These are phyloP conservation scores for Paramecium biaurelia DNA, from an alignment of 73 alveolate species.

Conservation along the genomic window DNA sequence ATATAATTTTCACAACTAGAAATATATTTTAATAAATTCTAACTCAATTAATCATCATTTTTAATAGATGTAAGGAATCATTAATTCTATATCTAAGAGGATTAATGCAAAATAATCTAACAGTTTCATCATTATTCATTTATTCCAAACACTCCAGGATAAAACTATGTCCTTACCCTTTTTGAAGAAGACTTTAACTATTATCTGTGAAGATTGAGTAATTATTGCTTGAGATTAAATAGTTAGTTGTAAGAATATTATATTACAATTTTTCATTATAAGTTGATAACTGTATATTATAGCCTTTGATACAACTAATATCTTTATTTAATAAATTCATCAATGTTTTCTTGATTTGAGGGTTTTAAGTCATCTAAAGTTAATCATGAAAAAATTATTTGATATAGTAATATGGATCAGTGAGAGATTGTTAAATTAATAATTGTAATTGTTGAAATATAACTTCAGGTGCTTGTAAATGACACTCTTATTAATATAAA, in stretches of 20 bases:
- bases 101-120: constrained; percentile 13
- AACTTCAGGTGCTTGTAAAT: background rate
- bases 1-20: too few relatives aligned
- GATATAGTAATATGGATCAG: background rate
- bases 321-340: constrained; percentile 7
- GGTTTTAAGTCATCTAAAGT: background rate
- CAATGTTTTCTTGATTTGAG: background rate
- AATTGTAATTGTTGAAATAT: background rate
- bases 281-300: background rate
- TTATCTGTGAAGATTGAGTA: background rate
- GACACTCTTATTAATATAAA: background rate
- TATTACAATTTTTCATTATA: background rate
- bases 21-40: too few relatives aligned
- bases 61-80: background rate
- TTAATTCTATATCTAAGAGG: constrained; percentile 15
- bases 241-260: constrained; percentile 1
- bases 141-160: background rate
- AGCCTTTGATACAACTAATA: background rate
- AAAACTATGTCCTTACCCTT: background rate
- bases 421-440: background rate
- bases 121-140: constrained; percentile 10
- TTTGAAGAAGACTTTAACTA: background rate
- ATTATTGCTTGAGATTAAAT: background rate
- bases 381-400: constrained; percentile 15
- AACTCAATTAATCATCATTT: background rate